These are phyloP conservation scores for Trichomonascaceae sp. DNA, from an alignment of 1,139 yeast species.

Conservation along the genomic window DNA sequence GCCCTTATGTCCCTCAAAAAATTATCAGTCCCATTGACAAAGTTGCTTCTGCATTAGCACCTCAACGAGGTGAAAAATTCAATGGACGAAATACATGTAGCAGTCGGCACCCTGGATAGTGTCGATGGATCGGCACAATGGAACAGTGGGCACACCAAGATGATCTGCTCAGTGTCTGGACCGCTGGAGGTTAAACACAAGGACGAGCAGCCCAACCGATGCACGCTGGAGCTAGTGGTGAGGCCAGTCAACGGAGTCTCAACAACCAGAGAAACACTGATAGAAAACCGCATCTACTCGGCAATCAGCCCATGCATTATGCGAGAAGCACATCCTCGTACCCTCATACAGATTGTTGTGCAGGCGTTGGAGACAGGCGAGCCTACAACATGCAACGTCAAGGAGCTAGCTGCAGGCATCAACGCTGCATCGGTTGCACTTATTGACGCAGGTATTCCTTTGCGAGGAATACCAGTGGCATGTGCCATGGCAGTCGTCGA, in stretches of 20 bases:
- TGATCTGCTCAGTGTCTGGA: constrained; percentile 71
- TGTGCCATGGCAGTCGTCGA: constrained; percentile 32
- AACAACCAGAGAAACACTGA: constrained; percentile 59
- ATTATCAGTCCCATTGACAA: neutral
- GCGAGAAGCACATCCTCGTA: constrained; percentile 66
- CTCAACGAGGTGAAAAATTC: neutral
- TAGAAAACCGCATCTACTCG: constrained; percentile 59
- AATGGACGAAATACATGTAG: constrained; percentile 1
- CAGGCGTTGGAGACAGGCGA: constrained; percentile 61
- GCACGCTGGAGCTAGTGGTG: constrained; percentile 68
- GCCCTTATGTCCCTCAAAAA: too few relatives aligned
- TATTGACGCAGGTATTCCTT: constrained; percentile 64
- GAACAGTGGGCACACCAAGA: constrained; percentile 37
- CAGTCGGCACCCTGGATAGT: constrained; percentile 29
- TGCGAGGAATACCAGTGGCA: constrained; percentile 50
- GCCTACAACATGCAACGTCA: constrained; percentile 14
- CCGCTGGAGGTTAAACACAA: constrained; percentile 78
- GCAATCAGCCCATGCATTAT: constrained; percentile 51
- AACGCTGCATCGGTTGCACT: constrained; percentile 65
- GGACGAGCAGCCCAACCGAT: constrained; percentile 73
- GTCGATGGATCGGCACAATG: constrained; percentile 76
- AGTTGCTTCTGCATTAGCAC: neutral
- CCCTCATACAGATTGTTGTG: constrained; percentile 73
- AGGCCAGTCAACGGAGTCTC: constrained; percentile 70
- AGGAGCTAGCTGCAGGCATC: constrained; percentile 58